Evolutionary conservation across 805 yeast genomes (phyloP), one percentile per base, ranked within the genome.

Genomic region (Debaryomyces hansenii): DNA sequence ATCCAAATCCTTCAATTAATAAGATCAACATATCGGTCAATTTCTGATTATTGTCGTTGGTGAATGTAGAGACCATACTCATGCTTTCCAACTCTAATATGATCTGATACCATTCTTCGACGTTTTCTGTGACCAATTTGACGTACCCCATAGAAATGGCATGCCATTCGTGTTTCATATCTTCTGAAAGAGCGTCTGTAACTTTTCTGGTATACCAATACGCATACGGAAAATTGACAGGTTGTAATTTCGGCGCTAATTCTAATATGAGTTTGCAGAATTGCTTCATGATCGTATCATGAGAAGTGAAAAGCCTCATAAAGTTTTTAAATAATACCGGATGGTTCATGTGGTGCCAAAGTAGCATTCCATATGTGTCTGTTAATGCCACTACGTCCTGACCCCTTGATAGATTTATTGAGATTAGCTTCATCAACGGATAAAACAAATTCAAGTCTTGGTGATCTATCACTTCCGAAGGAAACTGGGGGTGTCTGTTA

Each of bases 291-390:
- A 29, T 15, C 2, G 38, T 29, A 14, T 34, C 24, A 15, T 45
- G 31, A 14, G 18, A 21, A 12, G 40, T 29, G 34, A 40, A 46
- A 2, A 42, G 20, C 18, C 28, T 24, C 20, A 21, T 36, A 12
- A 47, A 34, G 20, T 16, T 20, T 14, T n/a, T n/a, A 14, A 37
- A 15, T 6, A 47, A 35, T 20, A 41, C 6, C 5, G 45, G 37
- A 14, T 44, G 40, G n/a, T 38, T 43, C 42, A 50, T 44, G 18
- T 44, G 44, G 14, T 43, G 41, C 53, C 53, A 50, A 8, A 50
- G 24, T 11, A 50, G 37, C 9, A 31, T 24, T n/a, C 47, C 31
- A 15, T 44, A 42, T 18, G 41, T 28, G 28, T 41, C 46, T 12
- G 47, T 28, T n/a, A 44, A 42, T 7, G 39, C 29, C 4, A 10